phyloP scores from a whole-genome alignment of 306 rosid genomes.

The Crotalaria pallida region DNA sequence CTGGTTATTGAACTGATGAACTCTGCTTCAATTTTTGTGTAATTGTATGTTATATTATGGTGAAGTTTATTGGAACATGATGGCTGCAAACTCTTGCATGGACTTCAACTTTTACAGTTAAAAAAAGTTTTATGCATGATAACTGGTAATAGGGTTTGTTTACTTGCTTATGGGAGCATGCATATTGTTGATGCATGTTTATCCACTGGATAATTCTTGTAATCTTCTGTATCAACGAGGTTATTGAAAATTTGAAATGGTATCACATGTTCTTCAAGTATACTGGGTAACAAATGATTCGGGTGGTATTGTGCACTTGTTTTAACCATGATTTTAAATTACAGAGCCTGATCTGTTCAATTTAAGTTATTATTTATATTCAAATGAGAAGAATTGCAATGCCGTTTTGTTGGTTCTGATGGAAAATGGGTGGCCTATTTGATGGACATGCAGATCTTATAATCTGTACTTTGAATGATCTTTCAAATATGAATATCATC shows the following conservation, averaged over 20 bases:
- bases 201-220: background rate
- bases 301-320: background rate
- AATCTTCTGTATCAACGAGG: background rate
- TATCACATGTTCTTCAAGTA: background rate
- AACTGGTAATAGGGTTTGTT: conserved; percentile 1
- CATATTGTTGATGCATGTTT: background rate
- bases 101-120: background rate
- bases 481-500: background rate
- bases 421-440: background rate
- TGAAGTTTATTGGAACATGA: conserved; percentile 7
- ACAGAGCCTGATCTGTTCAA: conserved; percentile 7
- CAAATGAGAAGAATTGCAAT: conserved; percentile 9
- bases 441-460: background rate
- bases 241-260: background rate
- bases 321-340: background rate
- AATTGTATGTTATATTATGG: background rate
- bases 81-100: background rate
- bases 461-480: conserved; percentile 1
- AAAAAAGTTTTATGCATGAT: conserved; percentile 5
- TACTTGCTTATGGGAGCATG: background rate
- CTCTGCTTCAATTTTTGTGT: background rate
- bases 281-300: background rate
- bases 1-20: background rate
- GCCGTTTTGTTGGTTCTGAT: background rate
- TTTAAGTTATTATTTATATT: conserved; percentile 6